phyloP scores from a whole-genome alignment of 1,284 basidiomycete genomes.

The Porodaedalea pini region DNA sequence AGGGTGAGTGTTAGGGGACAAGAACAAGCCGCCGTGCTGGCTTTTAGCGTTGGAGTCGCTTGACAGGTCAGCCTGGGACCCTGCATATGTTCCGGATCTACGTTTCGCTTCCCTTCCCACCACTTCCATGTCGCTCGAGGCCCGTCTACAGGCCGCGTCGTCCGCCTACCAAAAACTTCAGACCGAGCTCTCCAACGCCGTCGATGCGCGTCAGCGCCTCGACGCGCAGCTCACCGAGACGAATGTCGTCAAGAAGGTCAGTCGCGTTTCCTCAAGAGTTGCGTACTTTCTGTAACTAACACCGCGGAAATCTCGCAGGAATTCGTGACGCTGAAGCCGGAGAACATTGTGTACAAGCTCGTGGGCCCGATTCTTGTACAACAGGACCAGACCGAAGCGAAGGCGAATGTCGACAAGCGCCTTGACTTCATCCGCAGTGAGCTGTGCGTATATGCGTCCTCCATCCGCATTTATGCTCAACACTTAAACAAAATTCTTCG shows the following conservation, averaged over 20 bases:
- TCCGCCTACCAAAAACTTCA: constrained; percentile 80
- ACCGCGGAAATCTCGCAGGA: constrained; percentile 51
- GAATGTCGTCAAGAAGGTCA: constrained; percentile 85
- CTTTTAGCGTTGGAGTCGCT: neutral
- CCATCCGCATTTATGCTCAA: neutral
- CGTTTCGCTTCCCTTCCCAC: constrained; percentile 8
- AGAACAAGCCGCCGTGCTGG: neutral
- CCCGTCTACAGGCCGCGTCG: constrained; percentile 61
- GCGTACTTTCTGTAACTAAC: neutral
- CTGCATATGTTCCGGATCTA: neutral
- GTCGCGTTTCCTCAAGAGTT: constrained; percentile 19
- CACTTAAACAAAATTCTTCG: neutral
- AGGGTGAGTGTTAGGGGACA: neutral
- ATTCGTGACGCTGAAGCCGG: constrained; percentile 70
- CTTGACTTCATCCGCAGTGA: constrained; percentile 88
- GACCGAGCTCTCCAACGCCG: constrained; percentile 61
- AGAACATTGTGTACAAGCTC: constrained; percentile 88
- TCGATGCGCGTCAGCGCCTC: constrained; percentile 79
- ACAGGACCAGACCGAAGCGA: constrained; percentile 88
- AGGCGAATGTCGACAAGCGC: constrained; percentile 86
- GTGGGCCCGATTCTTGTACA: constrained; percentile 89
- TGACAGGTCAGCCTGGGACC: too few species aligned
- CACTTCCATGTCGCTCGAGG: constrained; percentile 42
- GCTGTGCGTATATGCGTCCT: constrained; percentile 60
- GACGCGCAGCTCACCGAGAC: constrained; percentile 92